Conservation (phyloP, 441 rosid species). For the Cnidoscolus chayamansa region DNA sequence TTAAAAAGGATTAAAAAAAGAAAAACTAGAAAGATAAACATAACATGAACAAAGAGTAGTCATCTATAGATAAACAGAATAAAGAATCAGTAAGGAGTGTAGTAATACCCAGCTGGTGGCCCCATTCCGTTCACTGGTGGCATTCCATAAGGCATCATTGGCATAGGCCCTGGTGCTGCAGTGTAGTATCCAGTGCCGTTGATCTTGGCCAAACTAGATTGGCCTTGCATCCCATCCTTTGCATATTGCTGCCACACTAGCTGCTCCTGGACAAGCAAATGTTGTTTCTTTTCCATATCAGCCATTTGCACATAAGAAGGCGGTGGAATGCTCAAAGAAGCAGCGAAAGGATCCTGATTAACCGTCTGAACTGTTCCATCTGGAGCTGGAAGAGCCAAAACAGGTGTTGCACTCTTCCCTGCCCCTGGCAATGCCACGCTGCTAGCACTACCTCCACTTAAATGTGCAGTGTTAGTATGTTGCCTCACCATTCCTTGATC, state of each 20-base stretch:
- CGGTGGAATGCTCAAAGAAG: slow-evolving; percentile 77
- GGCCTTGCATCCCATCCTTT: slow-evolving; percentile 86
- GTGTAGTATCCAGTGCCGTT: slow-evolving; percentile 41
- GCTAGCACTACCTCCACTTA: slow-evolving; percentile 72
- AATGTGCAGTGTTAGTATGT: slow-evolving; percentile 47
- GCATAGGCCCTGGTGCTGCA: slow-evolving; percentile 41
- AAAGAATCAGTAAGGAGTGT: slow-evolving; percentile 58
- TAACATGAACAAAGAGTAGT: slow-evolving; percentile 29
- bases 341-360: slow-evolving; percentile 91
- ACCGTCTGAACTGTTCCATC: slow-evolving; percentile 83
- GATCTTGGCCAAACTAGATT: slow-evolving; percentile 74
- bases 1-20: slow-evolving; percentile 10
- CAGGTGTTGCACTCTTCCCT: slow-evolving; percentile 43
- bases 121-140: slow-evolving; percentile 80
- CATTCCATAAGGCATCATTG: slow-evolving; percentile 72
- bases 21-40: slow-evolving; percentile 23
- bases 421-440: slow-evolving; percentile 55
- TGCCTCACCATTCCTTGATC: slow-evolving; percentile 77
- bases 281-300: slow-evolving; percentile 92
- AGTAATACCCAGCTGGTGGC: slow-evolving; percentile 68
- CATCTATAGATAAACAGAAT: slow-evolving; percentile 21
- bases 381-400: slow-evolving; percentile 93
- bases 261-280: slow-evolving; percentile 78
- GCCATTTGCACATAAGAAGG: slow-evolving; percentile 95
- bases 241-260: slow-evolving; percentile 82